phyloP scores from a whole-genome alignment of 257 asterid species.

The Nicotiana otophora region DNA sequence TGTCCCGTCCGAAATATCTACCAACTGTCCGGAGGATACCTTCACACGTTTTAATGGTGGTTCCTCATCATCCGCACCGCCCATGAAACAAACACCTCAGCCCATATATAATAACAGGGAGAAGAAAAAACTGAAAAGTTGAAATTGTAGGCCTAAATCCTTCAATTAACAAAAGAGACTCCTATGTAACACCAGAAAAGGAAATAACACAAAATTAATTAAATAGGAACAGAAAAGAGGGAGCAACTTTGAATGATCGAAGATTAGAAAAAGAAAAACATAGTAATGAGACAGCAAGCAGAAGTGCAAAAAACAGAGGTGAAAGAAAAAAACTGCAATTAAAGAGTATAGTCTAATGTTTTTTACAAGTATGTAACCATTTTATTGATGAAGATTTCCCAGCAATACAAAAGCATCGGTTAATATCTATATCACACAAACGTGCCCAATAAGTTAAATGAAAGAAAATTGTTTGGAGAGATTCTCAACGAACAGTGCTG shows the following conservation, averaged over 20 bases:
- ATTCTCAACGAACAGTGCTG: not conserved
- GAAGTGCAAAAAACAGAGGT: not conserved
- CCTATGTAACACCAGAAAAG: not conserved
- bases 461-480: not conserved
- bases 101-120: slow-evolving; percentile 43
- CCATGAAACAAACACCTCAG: slow-evolving; percentile 83
- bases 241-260: not conserved
- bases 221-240: not conserved
- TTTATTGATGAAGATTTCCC: not conserved
- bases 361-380: not conserved
- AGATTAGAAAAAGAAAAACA: not conserved
- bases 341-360: not conserved
- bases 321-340: not conserved
- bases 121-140: slow-evolving; percentile 9
- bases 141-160: slow-evolving; percentile 14
- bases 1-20: slow-evolving; percentile 44
- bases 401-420: not conserved
- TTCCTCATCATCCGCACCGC: slow-evolving; percentile 77
- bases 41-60: slow-evolving; percentile 87
- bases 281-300: not conserved
- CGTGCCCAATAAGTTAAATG: not conserved
- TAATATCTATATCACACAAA: not conserved
- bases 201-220: not conserved
- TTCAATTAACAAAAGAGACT: slow-evolving; percentile 3
- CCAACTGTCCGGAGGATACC: slow-evolving; percentile 40